These are phyloP conservation scores for Fusarium metavorans DNA, from an alignment of 2,329 filamentous ascomycete genomes.

Conservation along the genomic window DNA sequence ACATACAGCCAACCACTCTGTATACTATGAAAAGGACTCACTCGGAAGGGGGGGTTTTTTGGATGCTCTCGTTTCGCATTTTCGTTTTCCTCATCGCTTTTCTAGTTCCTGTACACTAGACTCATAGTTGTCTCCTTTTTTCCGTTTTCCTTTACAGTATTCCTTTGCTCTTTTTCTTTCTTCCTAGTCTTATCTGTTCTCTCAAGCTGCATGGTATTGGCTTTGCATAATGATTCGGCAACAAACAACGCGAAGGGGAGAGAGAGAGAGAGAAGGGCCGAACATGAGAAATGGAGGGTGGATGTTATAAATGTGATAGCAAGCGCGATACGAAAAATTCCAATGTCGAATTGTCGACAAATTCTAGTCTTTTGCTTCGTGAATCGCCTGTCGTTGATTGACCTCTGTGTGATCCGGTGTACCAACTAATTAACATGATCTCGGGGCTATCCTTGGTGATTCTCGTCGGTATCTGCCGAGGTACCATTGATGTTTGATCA, in stretches of 20 bases:
- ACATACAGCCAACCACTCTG: slow-evolving; percentile 40
- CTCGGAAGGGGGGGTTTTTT: slow-evolving; percentile 37
- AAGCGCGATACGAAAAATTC: slow-evolving; percentile 26
- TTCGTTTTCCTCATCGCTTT: not conserved
- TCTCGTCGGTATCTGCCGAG: not conserved
- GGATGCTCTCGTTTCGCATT: slow-evolving; percentile 30
- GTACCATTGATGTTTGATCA: not conserved
- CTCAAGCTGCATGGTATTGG: slow-evolving; percentile 25
- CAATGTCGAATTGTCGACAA: slow-evolving; percentile 23
- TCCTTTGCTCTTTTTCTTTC: slow-evolving; percentile 6
- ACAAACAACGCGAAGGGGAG: slow-evolving; percentile 5
- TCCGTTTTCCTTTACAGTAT: slow-evolving; percentile 1
- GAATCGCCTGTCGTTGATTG: not conserved
- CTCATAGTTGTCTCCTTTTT: slow-evolving; percentile 5
- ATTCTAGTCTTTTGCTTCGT: not conserved
- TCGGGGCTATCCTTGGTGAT: not conserved
- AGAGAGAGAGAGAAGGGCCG: slow-evolving; percentile 7
- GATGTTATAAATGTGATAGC: slow-evolving; percentile 26
- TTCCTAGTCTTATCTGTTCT: slow-evolving; percentile 7
- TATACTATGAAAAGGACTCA: slow-evolving; percentile 36
- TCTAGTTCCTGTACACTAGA: slow-evolving; percentile 42
- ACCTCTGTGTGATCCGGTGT: not conserved
- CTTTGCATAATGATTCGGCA: slow-evolving; percentile 39
- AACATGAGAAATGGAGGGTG: slow-evolving; percentile 11
- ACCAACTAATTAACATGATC: not conserved